A percentile compares a stretch with the other conserved stretches of the same genome.
Conservation (phyloP, 2,329 filamentous ascomycete species). For the Epichloe sibirici region DNA sequence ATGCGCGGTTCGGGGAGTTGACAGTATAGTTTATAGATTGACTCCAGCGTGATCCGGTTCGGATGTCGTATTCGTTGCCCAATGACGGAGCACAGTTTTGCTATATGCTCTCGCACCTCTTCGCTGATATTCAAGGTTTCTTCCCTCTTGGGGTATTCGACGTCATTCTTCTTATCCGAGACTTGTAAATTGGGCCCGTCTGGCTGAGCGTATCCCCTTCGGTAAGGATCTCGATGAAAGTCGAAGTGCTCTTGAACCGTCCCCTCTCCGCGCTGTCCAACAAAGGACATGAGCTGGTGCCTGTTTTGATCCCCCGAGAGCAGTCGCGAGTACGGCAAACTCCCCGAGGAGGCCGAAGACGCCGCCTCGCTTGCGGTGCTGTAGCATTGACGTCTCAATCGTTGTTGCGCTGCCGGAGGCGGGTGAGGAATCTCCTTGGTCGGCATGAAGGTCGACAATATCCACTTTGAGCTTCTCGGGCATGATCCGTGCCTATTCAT, state of each 20-base stretch:
- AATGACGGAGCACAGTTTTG: constrained; percentile 29
- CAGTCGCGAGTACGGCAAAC: constrained; percentile 1
- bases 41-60: constrained; percentile 26
- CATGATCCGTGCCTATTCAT: constrained; percentile 14
- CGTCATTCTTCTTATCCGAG: constrained; percentile 38
- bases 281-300: constrained; percentile 38
- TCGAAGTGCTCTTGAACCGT: constrained; percentile 41
- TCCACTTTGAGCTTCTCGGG: constrained; percentile 24
- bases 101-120: constrained; percentile 23
- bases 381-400: constrained; percentile 12
- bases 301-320: constrained; percentile 13
- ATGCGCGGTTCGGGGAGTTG: constrained; percentile 40
- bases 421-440: constrained; percentile 12
- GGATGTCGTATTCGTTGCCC: constrained; percentile 29
- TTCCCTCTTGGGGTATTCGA: constrained; percentile 30
- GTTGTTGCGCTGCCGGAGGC: not conserved
- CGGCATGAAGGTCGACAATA: constrained; percentile 28
- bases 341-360: constrained; percentile 2
- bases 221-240: constrained; percentile 39
- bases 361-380: constrained; percentile 15
- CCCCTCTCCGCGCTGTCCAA: constrained; percentile 36
- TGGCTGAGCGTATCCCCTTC: constrained; percentile 39
- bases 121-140: constrained; percentile 25
- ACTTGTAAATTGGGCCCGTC: constrained; percentile 36
- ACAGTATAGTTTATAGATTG: constrained; percentile 37